These are phyloP conservation scores for Wickerhamomyces bisporus DNA, from an alignment of 805 yeast genomes.

Conservation along the genomic window DNA sequence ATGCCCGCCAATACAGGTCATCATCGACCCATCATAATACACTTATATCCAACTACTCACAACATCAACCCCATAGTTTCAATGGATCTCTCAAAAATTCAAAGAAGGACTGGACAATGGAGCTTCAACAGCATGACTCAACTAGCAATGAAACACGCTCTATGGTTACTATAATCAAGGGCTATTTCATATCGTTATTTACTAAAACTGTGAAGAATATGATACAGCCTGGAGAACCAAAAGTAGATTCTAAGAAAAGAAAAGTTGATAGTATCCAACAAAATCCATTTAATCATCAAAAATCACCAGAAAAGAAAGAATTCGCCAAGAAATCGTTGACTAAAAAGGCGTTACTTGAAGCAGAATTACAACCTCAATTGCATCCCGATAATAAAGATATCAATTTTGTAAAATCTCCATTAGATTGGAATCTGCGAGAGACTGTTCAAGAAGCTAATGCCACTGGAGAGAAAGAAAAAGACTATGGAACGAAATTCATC, in stretches of 20 bases:
- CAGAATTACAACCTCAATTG: conserved; percentile 10
- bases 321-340: conserved; percentile 2
- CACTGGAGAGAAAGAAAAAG: conserved; percentile 4
- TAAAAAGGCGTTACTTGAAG: conserved; percentile 9
- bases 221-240: background rate
- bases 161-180: background rate
- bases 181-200: background rate
- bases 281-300: background rate
- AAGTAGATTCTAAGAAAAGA: conserved; percentile 8
- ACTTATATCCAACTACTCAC: background rate
- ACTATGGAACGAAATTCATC: conserved; percentile 35
- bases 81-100: conserved; percentile 1
- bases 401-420: conserved; percentile 17
- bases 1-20: background rate
- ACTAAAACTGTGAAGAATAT: background rate
- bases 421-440: conserved; percentile 17
- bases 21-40: background rate
- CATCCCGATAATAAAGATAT: conserved; percentile 11
- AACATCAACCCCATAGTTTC: conserved; percentile 1
- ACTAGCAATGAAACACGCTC: conserved; percentile 13
- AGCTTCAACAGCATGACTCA: conserved; percentile 9
- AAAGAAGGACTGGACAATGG: conserved; percentile 13
- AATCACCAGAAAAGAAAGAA: background rate
- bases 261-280: background rate
- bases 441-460: background rate